Conservation (phyloP, 768 basidiomycete species). For the Kwoniella mangroviensis region DNA sequence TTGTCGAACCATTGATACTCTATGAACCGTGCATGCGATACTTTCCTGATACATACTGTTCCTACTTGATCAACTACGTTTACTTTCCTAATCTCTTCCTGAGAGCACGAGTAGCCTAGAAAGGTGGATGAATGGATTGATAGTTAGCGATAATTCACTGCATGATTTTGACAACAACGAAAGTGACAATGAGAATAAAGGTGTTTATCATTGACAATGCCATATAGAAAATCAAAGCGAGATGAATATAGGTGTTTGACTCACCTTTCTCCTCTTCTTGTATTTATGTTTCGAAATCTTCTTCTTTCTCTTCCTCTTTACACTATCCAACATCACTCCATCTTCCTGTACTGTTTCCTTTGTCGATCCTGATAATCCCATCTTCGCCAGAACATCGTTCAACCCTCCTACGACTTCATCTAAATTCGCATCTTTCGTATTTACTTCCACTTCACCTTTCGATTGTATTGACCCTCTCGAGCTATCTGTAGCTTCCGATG, state of each 20-base stretch:
- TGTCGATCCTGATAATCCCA: slow-evolving; percentile 16
- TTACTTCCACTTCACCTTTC: slow-evolving; percentile 60
- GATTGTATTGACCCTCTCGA: neutral
- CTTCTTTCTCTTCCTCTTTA: slow-evolving; percentile 62
- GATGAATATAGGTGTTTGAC: slow-evolving; percentile 43
- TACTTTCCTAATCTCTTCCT: slow-evolving; percentile 50
- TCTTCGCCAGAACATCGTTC: slow-evolving; percentile 17
- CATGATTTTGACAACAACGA: neutral
- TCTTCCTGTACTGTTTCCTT: slow-evolving; percentile 36
- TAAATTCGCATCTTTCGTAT: slow-evolving; percentile 19
- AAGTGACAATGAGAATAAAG: too few relatives aligned
- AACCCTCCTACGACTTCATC: slow-evolving; percentile 30
- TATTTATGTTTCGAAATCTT: slow-evolving; percentile 98
- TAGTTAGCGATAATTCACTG: too few relatives aligned
- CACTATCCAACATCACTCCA: slow-evolving; percentile 61
- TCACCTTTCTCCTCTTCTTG: slow-evolving; percentile 86
- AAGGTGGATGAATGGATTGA: neutral
- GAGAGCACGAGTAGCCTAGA: slow-evolving; percentile 40
- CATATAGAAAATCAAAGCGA: neutral
- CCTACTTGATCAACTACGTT: neutral
- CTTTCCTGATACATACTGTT: neutral
- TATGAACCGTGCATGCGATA: neutral
- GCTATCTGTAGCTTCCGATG: slow-evolving; percentile 56
- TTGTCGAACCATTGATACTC: neutral
- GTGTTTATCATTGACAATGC: neutral